A percentile compares a stretch with the other conserved stretches of the same genome.
phyloP scores from a whole-genome alignment of 306 rosid species.

The Castanea crenata region DNA sequence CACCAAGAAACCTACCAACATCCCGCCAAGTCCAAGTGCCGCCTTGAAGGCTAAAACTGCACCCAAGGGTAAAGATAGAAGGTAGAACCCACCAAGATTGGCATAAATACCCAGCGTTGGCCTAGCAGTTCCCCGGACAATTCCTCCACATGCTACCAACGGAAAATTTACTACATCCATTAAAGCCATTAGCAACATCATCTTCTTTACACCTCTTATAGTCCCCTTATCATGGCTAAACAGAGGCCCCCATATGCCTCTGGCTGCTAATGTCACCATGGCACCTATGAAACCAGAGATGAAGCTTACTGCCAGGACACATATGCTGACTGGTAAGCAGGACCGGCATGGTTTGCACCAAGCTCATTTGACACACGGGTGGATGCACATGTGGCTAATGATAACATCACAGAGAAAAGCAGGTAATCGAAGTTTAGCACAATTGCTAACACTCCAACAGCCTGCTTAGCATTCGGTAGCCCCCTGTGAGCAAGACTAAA shows the following conservation, averaged over 20 bases:
- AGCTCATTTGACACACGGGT: slow-evolving; percentile 73
- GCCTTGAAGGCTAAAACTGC: slow-evolving; percentile 65
- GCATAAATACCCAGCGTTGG: slow-evolving; percentile 82
- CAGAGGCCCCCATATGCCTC: slow-evolving; percentile 75
- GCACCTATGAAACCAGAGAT: slow-evolving; percentile 53
- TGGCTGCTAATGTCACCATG: slow-evolving; percentile 56
- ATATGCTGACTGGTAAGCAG: slow-evolving; percentile 50
- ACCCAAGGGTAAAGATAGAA: slow-evolving; percentile 69
- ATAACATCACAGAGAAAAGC: slow-evolving; percentile 63
- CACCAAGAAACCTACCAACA: slow-evolving; percentile 56
- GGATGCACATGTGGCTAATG: slow-evolving; percentile 68
- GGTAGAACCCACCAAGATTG: slow-evolving; percentile 73
- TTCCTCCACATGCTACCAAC: slow-evolving; percentile 72
- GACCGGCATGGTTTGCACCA: slow-evolving; percentile 48
- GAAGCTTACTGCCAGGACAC: slow-evolving; percentile 47
- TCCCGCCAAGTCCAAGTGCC: slow-evolving; percentile 58
- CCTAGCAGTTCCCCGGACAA: slow-evolving; percentile 70
- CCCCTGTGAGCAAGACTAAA: slow-evolving; percentile 72
- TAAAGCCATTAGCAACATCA: slow-evolving; percentile 67
- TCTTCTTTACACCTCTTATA: slow-evolving; percentile 64
- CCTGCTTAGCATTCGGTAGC: slow-evolving; percentile 56
- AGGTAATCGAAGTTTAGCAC: slow-evolving; percentile 75
- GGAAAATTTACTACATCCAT: slow-evolving; percentile 82
- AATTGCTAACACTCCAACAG: slow-evolving; percentile 55
- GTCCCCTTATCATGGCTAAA: slow-evolving; percentile 55